Evolutionary conservation across 1,284 basidiomycete species (phyloP).

Genomic region (Trichosporon coremiiforme): DNA sequence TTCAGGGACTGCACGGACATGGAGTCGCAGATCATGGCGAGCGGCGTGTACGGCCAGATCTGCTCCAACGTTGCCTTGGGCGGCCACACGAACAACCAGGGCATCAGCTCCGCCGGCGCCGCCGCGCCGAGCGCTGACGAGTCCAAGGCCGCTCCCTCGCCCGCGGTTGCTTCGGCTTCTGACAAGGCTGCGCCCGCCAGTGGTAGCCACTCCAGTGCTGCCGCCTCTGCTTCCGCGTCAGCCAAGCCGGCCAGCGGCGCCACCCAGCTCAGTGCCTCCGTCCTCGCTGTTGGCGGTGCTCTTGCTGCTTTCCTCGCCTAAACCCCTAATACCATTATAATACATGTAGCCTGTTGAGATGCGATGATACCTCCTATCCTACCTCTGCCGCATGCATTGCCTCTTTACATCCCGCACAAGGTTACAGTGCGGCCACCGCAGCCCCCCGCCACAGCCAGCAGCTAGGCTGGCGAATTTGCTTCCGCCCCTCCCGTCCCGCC

Average conservation of each 20-base stretch:
- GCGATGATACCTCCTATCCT: not conserved
- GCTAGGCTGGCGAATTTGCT: not conserved
- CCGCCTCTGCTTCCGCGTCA: not conserved
- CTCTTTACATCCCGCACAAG: not conserved
- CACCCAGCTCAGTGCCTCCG: not conserved
- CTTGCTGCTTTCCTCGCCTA: conserved; percentile 3
- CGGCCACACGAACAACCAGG: not conserved
- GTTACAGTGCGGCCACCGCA: not conserved
- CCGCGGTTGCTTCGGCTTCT: not conserved
- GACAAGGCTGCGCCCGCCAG: not conserved
- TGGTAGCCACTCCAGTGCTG: not conserved
- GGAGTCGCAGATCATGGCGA: not conserved
- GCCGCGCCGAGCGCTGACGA: not conserved
- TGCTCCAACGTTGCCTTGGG: not conserved
- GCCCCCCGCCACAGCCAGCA: not conserved
- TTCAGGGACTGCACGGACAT: not conserved
- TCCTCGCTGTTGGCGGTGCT: not conserved
- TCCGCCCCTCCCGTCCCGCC: not conserved
- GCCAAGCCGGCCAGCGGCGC: not conserved
- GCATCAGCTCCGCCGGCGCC: not conserved
- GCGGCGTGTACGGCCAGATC: conserved; percentile 9
- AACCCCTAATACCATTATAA: not conserved
- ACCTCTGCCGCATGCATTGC: not conserved
- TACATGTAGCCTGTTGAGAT: not conserved
- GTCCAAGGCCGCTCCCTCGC: not conserved